phyloP scores from a whole-genome alignment of 345 rosid genomes.

The Corchorus olitorius region DNA sequence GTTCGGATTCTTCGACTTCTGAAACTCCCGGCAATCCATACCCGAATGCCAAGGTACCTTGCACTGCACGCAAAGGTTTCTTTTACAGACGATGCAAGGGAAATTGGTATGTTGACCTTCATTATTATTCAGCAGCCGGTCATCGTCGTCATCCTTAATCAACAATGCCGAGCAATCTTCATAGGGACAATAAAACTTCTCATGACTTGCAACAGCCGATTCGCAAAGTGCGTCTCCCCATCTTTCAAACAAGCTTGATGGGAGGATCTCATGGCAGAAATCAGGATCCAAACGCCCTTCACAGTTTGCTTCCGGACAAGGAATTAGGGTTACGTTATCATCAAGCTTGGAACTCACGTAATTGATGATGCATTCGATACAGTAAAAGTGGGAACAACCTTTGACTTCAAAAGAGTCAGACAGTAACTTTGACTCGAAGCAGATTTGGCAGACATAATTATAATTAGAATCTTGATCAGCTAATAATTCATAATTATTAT shows the following conservation, averaged over 20 bases:
- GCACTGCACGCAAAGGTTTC: slow-evolving; percentile 49
- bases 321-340: slow-evolving; percentile 31
- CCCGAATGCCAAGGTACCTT: slow-evolving; percentile 57
- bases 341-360: slow-evolving; percentile 42
- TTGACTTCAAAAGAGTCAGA: slow-evolving; percentile 27
- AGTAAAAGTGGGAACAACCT: slow-evolving; percentile 50
- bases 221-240: slow-evolving; percentile 47
- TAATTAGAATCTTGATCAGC: no score
- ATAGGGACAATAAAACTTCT: slow-evolving; percentile 43
- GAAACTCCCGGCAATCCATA: slow-evolving; percentile 37
- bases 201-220: neutral
- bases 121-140: slow-evolving; percentile 1
- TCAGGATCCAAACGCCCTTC: slow-evolving; percentile 41
- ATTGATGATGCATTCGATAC: slow-evolving; percentile 37
- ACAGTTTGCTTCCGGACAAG: slow-evolving; percentile 44
- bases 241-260: slow-evolving; percentile 28
- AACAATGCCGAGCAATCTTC: slow-evolving; percentile 52
- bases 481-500: no score
- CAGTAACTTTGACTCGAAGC: slow-evolving; percentile 26
- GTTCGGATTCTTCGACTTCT: slow-evolving; percentile 24
- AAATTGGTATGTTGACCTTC: slow-evolving; percentile 14
- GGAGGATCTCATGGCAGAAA: slow-evolving; percentile 33
- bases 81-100: slow-evolving; percentile 43
- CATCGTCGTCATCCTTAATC: slow-evolving; percentile 30
- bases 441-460: slow-evolving; percentile 40